Evolutionary conservation across 768 basidiomycete genomes (phyloP).

Genomic region (Leucosporidium yakuticum): DNA sequence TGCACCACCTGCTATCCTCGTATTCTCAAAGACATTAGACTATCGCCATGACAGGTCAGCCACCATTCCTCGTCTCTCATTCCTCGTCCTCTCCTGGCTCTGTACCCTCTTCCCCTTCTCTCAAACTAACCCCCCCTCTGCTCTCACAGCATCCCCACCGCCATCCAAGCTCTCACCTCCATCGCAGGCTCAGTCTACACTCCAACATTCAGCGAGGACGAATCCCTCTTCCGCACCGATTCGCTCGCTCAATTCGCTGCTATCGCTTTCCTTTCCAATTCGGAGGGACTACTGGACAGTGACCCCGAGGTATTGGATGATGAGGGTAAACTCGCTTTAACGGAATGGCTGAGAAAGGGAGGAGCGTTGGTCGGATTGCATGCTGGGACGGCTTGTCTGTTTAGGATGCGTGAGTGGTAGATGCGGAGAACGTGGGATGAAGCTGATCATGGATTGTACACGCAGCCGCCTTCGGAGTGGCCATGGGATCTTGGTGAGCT

Average conservation of each 20-base stretch:
- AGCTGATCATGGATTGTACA: no score
- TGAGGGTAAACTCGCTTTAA: slow-evolving; percentile 40
- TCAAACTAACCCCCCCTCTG: not conserved
- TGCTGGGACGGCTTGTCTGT: slow-evolving; percentile 43
- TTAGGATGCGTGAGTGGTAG: slow-evolving; percentile 26
- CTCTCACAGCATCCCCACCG: slow-evolving; percentile 41
- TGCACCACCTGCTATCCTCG: slow-evolving; percentile 31
- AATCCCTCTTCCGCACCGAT: slow-evolving; percentile 39
- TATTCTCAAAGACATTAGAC: slow-evolving; percentile 41
- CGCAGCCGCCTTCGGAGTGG: slow-evolving; percentile 38
- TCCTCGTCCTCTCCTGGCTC: not conserved
- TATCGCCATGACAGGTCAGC: slow-evolving; percentile 43
- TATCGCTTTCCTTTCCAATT: slow-evolving; percentile 44
- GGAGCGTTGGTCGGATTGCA: slow-evolving; percentile 45
- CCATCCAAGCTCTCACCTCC: slow-evolving; percentile 40
- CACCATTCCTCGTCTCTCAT: no score
- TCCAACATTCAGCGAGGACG: slow-evolving; percentile 44
- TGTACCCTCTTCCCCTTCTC: not conserved
- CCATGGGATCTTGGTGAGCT: slow-evolving; percentile 39
- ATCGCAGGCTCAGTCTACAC: slow-evolving; percentile 36
- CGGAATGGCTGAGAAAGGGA: slow-evolving; percentile 42
- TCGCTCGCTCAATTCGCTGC: slow-evolving; percentile 39
- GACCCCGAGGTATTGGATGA: slow-evolving; percentile 39
- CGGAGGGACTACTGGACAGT: slow-evolving; percentile 33
- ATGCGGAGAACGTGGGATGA: no score